These are phyloP conservation scores for Fusarium equiseti DNA, from an alignment of 2,329 filamentous ascomycete genomes.

Conservation along the genomic window DNA sequence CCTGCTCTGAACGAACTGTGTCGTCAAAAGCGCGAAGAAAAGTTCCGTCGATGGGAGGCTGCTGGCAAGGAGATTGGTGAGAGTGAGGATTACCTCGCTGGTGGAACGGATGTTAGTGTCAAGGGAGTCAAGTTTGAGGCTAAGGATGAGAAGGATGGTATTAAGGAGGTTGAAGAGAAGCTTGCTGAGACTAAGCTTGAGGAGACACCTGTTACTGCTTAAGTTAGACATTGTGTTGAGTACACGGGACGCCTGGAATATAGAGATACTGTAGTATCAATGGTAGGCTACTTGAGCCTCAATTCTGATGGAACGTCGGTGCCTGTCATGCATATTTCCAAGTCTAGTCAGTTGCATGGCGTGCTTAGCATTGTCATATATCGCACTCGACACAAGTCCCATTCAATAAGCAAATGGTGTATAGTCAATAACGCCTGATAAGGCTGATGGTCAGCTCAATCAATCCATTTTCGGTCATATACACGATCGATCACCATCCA, in stretches of 20 bases:
- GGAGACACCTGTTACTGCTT: conserved; percentile 43
- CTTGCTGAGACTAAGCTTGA: conserved; percentile 46
- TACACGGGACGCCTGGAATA: background rate
- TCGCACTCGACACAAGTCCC: background rate
- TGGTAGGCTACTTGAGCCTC: background rate
- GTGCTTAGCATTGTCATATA: too few species aligned
- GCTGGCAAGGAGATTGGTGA: conserved; percentile 87
- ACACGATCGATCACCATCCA: background rate
- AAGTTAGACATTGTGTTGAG: background rate
- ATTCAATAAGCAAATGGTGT: background rate
- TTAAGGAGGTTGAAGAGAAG: conserved; percentile 48
- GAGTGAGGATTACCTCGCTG: conserved; percentile 87
- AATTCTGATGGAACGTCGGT: background rate
- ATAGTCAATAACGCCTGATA: background rate
- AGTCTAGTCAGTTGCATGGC: background rate
- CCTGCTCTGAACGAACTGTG: conserved; percentile 82
- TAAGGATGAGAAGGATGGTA: conserved; percentile 19
- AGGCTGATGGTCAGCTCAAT: background rate
- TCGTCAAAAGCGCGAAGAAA: conserved; percentile 71
- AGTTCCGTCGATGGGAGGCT: conserved; percentile 78
- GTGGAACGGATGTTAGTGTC: conserved; percentile 58
- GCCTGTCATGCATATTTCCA: background rate
- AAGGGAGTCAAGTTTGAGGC: conserved; percentile 49
- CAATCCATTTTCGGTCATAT: background rate
- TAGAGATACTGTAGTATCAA: background rate